Evolutionary conservation across 176 grass and related monocot genomes (phyloP).

Genomic region (Cenchrus purpureus): DNA sequence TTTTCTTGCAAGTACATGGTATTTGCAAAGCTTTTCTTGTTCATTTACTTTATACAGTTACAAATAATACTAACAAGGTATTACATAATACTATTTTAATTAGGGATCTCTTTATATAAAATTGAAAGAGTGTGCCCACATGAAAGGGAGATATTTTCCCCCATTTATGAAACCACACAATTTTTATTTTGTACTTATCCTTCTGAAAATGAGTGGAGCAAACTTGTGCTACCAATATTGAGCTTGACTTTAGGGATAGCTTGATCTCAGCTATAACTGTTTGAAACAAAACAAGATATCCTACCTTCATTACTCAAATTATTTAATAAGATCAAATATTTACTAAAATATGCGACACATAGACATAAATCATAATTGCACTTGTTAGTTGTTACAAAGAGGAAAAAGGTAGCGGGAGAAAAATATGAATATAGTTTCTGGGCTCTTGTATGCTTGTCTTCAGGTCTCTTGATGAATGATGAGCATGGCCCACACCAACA

Average conservation of each 20-base stretch:
- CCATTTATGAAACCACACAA: not conserved
- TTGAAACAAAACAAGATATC: not conserved
- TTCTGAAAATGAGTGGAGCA: not conserved
- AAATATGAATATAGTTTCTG: not conserved
- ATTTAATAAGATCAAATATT: not conserved
- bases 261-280: not conserved
- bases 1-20: not conserved
- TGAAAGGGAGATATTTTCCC: conserved; percentile 11
- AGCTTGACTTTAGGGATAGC: not conserved
- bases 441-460: not conserved
- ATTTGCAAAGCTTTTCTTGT: not conserved
- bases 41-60: not conserved
- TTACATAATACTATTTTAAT: not conserved
- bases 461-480: conserved; percentile 10
- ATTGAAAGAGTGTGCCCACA: not conserved
- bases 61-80: not conserved
- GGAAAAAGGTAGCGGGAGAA: not conserved
- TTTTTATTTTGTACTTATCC: conserved; percentile 1
- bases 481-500: not conserved
- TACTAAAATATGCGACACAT: not conserved
- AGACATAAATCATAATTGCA: not conserved
- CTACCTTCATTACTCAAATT: not conserved
- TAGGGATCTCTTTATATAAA: too few species aligned
- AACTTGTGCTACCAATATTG: not conserved
- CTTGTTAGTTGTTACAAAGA: not conserved